phyloP scores from a whole-genome alignment of 208 protist genomes.

The Phytomonas sp. region DNA sequence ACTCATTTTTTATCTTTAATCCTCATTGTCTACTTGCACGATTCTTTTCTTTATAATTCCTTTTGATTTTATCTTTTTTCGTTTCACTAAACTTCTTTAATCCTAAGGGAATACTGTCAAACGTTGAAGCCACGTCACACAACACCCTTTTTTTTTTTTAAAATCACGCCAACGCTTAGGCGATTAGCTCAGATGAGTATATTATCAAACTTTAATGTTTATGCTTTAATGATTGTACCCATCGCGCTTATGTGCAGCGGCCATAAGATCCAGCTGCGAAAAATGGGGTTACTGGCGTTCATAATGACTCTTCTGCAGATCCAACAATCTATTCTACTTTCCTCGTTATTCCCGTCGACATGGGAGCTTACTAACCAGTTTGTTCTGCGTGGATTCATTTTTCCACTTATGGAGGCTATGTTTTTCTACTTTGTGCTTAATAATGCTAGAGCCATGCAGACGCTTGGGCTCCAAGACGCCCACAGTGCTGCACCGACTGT shows the following conservation, averaged over 20 bases:
- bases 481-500: constrained; percentile 29
- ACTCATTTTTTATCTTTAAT: neutral
- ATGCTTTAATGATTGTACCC: constrained; percentile 67
- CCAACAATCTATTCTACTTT: constrained; percentile 40
- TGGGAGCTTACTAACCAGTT: constrained; percentile 16
- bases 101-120: neutral
- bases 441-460: constrained; percentile 38
- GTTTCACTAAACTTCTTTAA: constrained; percentile 1
- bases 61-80: constrained; percentile 9
- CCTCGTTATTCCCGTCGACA: constrained; percentile 13
- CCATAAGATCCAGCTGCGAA: constrained; percentile 39
- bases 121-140: constrained; percentile 7
- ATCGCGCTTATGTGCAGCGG: constrained; percentile 48
- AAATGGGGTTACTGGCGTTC: constrained; percentile 24
- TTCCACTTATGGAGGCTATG: constrained; percentile 34
- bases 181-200: constrained; percentile 36
- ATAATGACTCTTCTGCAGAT: constrained; percentile 40
- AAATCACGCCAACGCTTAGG: constrained; percentile 5
- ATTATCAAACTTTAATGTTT: constrained; percentile 57
- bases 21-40: neutral
- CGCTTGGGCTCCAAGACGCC: constrained; percentile 32
- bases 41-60: neutral
- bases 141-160: neutral
- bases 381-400: constrained; percentile 21
- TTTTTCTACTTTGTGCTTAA: constrained; percentile 53